Evolutionary conservation across 176 grass and related monocot genomes (phyloP).

Genomic region (Oryza australiensis): DNA sequence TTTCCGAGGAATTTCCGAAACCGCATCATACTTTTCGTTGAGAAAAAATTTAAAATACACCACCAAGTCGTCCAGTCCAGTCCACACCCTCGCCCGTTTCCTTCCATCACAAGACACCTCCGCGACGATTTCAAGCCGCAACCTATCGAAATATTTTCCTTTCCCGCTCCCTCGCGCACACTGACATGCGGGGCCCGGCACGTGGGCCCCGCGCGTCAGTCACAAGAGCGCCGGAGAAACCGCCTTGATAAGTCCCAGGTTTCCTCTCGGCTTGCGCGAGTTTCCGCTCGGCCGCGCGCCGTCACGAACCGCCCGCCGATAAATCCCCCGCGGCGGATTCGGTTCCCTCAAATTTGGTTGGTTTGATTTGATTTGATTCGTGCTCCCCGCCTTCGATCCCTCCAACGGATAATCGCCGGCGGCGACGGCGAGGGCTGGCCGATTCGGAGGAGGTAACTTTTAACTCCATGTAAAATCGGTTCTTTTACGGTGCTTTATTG

Average conservation of each 20-base stretch:
- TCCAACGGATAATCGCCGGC: not conserved
- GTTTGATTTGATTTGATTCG: not conserved
- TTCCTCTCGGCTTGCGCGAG: not conserved
- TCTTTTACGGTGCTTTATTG: not conserved
- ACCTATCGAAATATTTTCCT: not conserved
- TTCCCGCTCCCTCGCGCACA: not conserved
- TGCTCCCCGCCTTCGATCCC: not conserved
- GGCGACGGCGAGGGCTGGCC: not conserved
- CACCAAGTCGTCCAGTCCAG: too few relatives aligned
- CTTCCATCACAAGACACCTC: not conserved
- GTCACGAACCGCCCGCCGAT: not conserved
- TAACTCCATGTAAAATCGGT: not conserved
- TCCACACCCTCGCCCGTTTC: too few relatives aligned
- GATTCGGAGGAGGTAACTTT: conserved; percentile 12
- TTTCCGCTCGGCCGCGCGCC: not conserved
- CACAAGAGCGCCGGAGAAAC: not conserved
- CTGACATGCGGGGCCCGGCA: not conserved
- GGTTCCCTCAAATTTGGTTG: not conserved
- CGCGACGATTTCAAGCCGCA: not conserved
- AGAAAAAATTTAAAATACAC: too few relatives aligned
- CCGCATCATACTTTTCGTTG: too few relatives aligned
- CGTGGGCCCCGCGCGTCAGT: fast-evolving
- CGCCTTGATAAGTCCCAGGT: not conserved
- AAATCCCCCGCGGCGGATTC: conserved; percentile 1
- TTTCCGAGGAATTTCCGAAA: too few relatives aligned